A percentile compares a stretch with the other conserved stretches of the same genome.
phyloP scores from a whole-genome alignment of 1,284 basidiomycete genomes.

The Veloboletus limbatus region DNA sequence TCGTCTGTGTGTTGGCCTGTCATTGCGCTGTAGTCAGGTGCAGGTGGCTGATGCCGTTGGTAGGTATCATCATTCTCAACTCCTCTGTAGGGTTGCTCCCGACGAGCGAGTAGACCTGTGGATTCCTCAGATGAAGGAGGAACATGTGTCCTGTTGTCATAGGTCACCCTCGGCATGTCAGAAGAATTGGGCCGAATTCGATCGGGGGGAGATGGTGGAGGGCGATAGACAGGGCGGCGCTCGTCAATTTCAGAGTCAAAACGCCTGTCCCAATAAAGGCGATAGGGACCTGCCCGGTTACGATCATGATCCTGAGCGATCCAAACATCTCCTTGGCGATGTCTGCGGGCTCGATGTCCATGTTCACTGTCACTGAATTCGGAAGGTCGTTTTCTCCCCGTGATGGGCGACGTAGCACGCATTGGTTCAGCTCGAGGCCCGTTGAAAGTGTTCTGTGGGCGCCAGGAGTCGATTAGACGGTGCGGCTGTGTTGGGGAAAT shows the following conservation, averaged over 20 bases:
- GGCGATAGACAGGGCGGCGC: slow-evolving; percentile 6
- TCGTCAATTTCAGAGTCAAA: slow-evolving; percentile 20
- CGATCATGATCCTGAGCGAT: slow-evolving; percentile 14
- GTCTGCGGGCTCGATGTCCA: slow-evolving; percentile 23
- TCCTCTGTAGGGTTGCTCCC: slow-evolving; percentile 15
- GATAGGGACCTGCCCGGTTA: slow-evolving; percentile 12
- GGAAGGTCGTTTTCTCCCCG: slow-evolving; percentile 22
- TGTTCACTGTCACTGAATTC: slow-evolving; percentile 23
- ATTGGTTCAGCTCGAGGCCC: slow-evolving; percentile 18
- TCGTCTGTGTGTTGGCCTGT: slow-evolving; percentile 8
- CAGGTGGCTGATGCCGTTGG: slow-evolving; percentile 11
- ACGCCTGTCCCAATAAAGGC: slow-evolving; percentile 12
- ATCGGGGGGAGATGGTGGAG: slow-evolving; percentile 9
- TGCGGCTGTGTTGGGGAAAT: slow-evolving; percentile 7
- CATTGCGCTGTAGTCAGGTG: neutral
- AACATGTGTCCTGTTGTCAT: slow-evolving; percentile 11
- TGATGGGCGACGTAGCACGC: slow-evolving; percentile 15
- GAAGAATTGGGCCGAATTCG: slow-evolving; percentile 4
- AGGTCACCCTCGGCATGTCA: slow-evolving; percentile 8
- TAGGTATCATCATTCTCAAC: slow-evolving; percentile 14
- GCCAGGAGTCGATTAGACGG: slow-evolving; percentile 6
- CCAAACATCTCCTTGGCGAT: slow-evolving; percentile 21
- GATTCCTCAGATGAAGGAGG: neutral
- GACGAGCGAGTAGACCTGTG: neutral
- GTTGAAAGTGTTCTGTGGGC: slow-evolving; percentile 3